Base-by-base conservation (phyloP, 2,329 filamentous ascomycete genomes). In the Claviceps pusilla region DNA sequence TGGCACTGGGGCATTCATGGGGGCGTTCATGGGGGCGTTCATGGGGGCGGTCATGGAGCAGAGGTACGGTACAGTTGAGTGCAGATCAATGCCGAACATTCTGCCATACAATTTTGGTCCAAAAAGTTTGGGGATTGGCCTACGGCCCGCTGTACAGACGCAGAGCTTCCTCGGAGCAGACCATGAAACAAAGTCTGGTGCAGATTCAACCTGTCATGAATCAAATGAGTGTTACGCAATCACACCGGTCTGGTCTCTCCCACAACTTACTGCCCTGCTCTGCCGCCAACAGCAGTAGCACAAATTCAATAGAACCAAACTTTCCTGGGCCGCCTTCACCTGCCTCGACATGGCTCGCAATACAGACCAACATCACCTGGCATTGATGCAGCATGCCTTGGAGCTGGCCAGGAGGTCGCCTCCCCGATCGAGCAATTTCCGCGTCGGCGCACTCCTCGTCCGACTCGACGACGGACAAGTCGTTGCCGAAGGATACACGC, bases 401-500 rank as follows among this genome's bases (percentile, higher is more conserved):
- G 71, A 76, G n/a, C 76, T 89, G 58, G 90, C 93, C 12, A 76
- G 78, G 41, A 78, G 85, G 59, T 95, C 90, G 11, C 87, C 88
- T 2, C 88, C 89, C 33, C 89, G 86, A 63, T 86, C 90, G 2
- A 89, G 88, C 52, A 97, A 97, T 68, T 98, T 89, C 73, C 82
- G 91, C 56, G 90, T 98, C 28, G 93, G 93, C 46, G 93, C 93
- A n/a, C 69, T 95, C n/a, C 76, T 97, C 43, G 76, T 93, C 24
- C 75, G 82, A 55, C 66, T 74, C 14, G 69, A 70, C 35, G 54
- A 54, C 53, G 49, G 54, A 11, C 46, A 75, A 72, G 73, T 94
- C 55, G 75, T 94, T 33, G 80, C 86, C 0, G 87, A 87, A 1
- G 91, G 93, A 54, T 97, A 91, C 71, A 96, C 93, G 0, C 77